Evolutionary conservation across 768 basidiomycete species (phyloP), one percentile per base, ranked within the genome.

Genomic region (Auricularia auricula-judae): DNA sequence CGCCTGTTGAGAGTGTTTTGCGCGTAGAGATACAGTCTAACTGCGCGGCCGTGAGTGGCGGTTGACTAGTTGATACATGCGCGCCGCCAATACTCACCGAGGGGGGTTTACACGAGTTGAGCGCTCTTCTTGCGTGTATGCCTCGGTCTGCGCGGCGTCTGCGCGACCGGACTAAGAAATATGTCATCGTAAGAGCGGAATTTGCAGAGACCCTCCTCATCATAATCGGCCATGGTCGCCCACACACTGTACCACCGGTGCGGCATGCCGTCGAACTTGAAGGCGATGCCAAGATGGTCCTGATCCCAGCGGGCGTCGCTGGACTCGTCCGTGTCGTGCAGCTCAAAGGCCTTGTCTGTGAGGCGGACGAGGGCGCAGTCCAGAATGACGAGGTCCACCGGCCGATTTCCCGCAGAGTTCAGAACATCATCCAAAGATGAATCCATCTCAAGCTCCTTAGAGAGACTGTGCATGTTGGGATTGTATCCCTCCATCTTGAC

Each of bases 401-500:
- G 64, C 53, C 76, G 70, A 44, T 80, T 75, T 4, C 68, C 68
- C 54, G 65, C 62, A 12, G 71, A 69, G 63, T 72, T 67, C 44
- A 86, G 76, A 59, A 81, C 71, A 0, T 76, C 72, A 23, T 79
- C 75, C 10, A 80, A 71, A 16, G 64, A 69, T 44, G 75, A 71
- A 68, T 80, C 76, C 77, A 80, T 84, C 74, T 86, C 86, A 61
- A 86, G 77, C 51, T 75, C 75, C 72, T 86, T 86, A 10, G 85
- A 84, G 53, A 86, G 71, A 62, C 85, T 85, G 39, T 75, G 80
- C 68, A 81, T 77, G 14, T 73, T 65, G 1, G 86, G 85, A 67
- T 84, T 75, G 71, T 87, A 86, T 2, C 86, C 86, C 61, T 85
- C 85, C 43, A 87, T 80, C n/a, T 80, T 80, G 62, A 87, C 72